Evolutionary conservation across 768 basidiomycete species (phyloP), one percentile per base, ranked within the genome.

Genomic region (Trametes maxima): DNA sequence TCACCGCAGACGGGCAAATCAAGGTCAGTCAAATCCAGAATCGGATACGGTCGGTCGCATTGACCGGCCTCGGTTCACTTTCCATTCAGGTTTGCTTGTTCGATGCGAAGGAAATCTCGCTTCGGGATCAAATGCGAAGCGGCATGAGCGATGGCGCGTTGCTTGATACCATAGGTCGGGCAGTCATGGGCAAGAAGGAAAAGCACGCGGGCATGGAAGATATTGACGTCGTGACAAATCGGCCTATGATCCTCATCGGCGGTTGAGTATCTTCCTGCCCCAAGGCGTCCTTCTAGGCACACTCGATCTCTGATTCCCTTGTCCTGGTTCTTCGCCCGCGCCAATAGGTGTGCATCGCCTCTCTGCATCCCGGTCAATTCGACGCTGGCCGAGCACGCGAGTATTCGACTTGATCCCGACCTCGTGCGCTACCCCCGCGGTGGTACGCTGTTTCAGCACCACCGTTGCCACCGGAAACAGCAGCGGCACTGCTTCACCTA

Each of bases 191-290:
- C 39, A 94, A 93, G 79, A 82, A 88, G 70, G 89, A 85, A 72
- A 92, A 88, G 68, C 92, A 95, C 69, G 89, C 85, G 40, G 90
- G 87, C 40, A 93, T 93, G 92, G 86, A 89, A 69, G 80, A 83
- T 59, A 90, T 92, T 60, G 85, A 92, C 71, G 87, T 89, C 57
- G 72, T 83, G 43, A 83, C 83, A 47, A 94, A 94, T 76, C 80
- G 90, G 52, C 90, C 92, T 12, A 95, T 95, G 93, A 95, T 95
- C 64, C 78, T 92, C 62, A 95, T 95, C 74, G 94, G 94, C 75
- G 94, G 94, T 87, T 95, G 84, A 90, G 83, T 85, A 70, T 73
- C 65, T 72, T 76, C 72, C 63, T 70, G 70, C 64, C 66, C 24
- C 49, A 22, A 22, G 42, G 42, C 54, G 65, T 68, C 47, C 57